These are phyloP conservation scores for Tardiomyces digboiensis DNA, from an alignment of 1,139 yeast genomes.

Conservation along the genomic window DNA sequence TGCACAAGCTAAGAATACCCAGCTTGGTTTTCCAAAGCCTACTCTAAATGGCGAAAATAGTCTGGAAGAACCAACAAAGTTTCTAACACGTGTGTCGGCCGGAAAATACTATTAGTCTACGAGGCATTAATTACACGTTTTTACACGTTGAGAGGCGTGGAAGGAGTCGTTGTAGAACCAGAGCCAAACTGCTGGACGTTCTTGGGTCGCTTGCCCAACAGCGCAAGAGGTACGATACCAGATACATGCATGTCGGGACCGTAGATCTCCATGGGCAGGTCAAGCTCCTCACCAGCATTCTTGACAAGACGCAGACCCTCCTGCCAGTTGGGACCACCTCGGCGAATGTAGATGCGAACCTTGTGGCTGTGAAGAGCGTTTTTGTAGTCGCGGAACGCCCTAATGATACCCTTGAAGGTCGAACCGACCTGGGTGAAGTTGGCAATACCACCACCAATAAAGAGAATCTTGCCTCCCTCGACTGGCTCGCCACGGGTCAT, in stretches of 20 bases:
- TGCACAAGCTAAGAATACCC: no score
- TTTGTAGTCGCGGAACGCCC: conserved; percentile 36
- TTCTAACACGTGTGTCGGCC: no score
- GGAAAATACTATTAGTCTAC: neutral
- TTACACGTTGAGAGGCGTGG: conserved; percentile 23
- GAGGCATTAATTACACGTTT: neutral
- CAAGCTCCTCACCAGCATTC: conserved; percentile 36
- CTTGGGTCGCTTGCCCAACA: conserved; percentile 31
- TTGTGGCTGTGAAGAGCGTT: conserved; percentile 30
- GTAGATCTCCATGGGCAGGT: conserved; percentile 37
- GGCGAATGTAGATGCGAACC: conserved; percentile 34
- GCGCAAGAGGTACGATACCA: conserved; percentile 36
- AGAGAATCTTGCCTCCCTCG: conserved; percentile 34
- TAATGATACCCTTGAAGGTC: conserved; percentile 39
- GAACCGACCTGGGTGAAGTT: conserved; percentile 40
- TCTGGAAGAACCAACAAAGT: no score
- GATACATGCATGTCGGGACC: conserved; percentile 43
- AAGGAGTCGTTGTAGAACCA: conserved; percentile 22
- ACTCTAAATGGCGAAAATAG: no score
- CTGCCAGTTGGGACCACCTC: conserved; percentile 42
- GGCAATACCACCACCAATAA: conserved; percentile 41
- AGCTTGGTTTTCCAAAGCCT: no score
- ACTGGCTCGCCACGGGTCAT: conserved; percentile 35
- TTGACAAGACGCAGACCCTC: conserved; percentile 37
- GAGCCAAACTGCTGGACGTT: conserved; percentile 30